Evolutionary conservation across 2,329 filamentous ascomycete species (phyloP).

Genomic region (Alternaria infectoria): DNA sequence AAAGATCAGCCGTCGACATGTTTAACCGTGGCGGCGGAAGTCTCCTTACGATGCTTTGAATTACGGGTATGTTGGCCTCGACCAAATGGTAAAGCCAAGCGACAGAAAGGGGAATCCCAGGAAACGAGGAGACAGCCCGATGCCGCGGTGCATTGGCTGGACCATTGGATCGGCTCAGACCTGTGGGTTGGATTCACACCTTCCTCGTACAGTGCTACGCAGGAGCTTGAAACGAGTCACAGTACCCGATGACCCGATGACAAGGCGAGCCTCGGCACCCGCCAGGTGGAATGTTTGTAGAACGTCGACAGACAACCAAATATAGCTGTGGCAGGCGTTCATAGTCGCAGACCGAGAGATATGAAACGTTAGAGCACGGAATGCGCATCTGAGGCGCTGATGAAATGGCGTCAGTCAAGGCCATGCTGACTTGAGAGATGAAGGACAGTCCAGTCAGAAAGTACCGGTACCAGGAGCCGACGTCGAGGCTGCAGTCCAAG

Average conservation of each 20-base stretch:
- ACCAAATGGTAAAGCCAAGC: slow-evolving; percentile 6
- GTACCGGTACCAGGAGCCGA: background rate
- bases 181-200: background rate
- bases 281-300: background rate
- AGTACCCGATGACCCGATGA: background rate
- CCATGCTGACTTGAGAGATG: background rate
- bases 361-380: slow-evolving; percentile 12
- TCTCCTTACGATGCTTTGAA: background rate
- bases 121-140: background rate
- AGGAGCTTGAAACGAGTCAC: background rate
- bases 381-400: slow-evolving; percentile 1
- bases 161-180: slow-evolving; percentile 6
- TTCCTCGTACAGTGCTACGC: background rate
- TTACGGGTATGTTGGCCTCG: background rate
- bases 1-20: background rate
- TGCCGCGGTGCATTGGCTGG: slow-evolving; percentile 6
- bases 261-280: background rate
- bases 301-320: background rate
- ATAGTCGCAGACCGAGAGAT: background rate
- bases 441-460: background rate
- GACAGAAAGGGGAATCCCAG: slow-evolving; percentile 4
- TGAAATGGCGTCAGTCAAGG: slow-evolving; percentile 2
- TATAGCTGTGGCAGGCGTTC: slow-evolving; percentile 2
- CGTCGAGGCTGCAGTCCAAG: background rate
- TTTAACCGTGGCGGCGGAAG: background rate